Base-by-base conservation (phyloP, 148 eudicot species). In the Mesembryanthemum crystallinum region DNA sequence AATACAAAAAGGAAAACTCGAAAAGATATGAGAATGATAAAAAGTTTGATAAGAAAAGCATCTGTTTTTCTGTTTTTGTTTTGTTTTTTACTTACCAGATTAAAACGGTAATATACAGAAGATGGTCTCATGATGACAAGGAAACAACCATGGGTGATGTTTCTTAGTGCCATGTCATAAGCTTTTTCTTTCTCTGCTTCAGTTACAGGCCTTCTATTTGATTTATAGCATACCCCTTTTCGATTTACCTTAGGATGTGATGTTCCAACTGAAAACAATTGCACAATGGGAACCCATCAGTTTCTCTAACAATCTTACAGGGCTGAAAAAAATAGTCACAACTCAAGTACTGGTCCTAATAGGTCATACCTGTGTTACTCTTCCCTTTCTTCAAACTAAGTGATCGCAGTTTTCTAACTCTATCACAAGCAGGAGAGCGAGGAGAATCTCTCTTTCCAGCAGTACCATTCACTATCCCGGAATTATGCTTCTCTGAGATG, bases 151-250 rank as follows among this genome's bases (percentile, higher is more conserved):
- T 2, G 30, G 29, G 8, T 30, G 62, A 42, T 70, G 80, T 76
- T 42, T 67, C 72, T 20, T 4, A 7, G 29, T 45, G 91, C 91
- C 82, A 72, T 52, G 51, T 62, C 35, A 42, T 62, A 27, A 4
- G 83, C 80, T 23, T 42, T 75, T 30, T 61, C 61, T 73, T 78
- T 86, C 67, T 81, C 83, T 71, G 54, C 68, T 42, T 61, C 80
- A 15, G 79, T 72, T 11, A 84, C 74, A 1, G 54, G 64, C 72
- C 91, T 74, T 82, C 86, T 69, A 21, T 71, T 81, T 8, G 89
- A 81, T 68, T 7, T 71, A 35, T 71, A 78, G 28, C 9, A 14
- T 47, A 9, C 4, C 23, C 3, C 2, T 27, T 24, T 5, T 14
- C 43, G 15, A 6, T 69, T 59, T 43, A 23, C 23, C 29, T 47